Conservation (phyloP, 208 protist genomes). For the Wallacemonas sp. region DNA sequence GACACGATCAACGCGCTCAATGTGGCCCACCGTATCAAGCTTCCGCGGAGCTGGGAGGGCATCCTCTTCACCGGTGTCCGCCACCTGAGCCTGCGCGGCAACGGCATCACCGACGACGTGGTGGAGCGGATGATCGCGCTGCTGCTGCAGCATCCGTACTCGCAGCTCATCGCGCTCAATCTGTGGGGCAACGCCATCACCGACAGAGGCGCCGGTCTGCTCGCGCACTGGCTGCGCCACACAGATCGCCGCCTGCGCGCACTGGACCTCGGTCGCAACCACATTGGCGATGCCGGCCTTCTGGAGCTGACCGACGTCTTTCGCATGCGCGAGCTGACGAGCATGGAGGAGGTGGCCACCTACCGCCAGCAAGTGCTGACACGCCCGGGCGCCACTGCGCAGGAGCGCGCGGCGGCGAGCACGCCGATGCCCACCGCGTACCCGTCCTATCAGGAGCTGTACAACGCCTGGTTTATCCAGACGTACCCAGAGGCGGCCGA, state of each 20-base stretch:
- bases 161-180: constrained; percentile 80
- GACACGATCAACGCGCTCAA: constrained; percentile 66
- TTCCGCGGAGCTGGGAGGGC: constrained; percentile 72
- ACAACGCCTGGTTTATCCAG: constrained; percentile 46
- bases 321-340: constrained; percentile 64
- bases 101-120: constrained; percentile 71
- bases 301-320: constrained; percentile 66
- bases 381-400: constrained; percentile 48
- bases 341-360: constrained; percentile 43
- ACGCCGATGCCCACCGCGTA: constrained; percentile 33
- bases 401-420: constrained; percentile 38
- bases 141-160: constrained; percentile 51
- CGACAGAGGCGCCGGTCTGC: constrained; percentile 52
- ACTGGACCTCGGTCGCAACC: constrained; percentile 85
- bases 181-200: constrained; percentile 89
- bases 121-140: constrained; percentile 46
- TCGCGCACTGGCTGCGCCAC: constrained; percentile 58
- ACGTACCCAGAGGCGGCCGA: constrained; percentile 4
- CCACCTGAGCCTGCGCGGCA: constrained; percentile 80
- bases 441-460: constrained; percentile 81
- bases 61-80: constrained; percentile 78
- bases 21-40: constrained; percentile 53
- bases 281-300: constrained; percentile 71
- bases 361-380: constrained; percentile 55
- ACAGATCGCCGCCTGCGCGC: constrained; percentile 60